phyloP scores from a whole-genome alignment of 768 basidiomycete genomes.

The Mycena venus region DNA sequence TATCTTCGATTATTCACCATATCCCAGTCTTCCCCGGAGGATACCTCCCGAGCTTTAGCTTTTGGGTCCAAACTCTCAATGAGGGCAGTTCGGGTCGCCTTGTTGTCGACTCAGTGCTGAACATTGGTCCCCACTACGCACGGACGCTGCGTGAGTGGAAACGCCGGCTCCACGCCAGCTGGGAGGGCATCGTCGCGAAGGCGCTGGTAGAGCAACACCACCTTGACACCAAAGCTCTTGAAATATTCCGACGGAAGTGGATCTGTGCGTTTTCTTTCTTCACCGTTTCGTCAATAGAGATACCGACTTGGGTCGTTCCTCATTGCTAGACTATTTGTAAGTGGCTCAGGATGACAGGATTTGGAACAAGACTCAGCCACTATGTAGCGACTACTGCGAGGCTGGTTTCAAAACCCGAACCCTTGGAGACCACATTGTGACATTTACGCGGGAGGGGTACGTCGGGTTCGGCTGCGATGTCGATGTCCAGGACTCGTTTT shows the following conservation, averaged over 20 bases:
- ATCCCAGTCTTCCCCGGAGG: conserved; percentile 70
- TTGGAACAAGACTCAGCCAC: background rate
- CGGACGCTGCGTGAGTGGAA: conserved; percentile 71
- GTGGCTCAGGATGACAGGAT: no score
- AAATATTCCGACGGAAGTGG: conserved; percentile 32
- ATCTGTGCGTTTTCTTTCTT: conserved; percentile 27
- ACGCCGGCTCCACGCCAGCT: conserved; percentile 57
- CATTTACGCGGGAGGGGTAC: conserved; percentile 34
- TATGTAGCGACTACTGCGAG: conserved; percentile 32
- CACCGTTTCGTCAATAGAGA: no score
- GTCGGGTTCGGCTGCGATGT: conserved; percentile 32
- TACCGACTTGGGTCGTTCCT: no score
- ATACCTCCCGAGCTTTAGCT: conserved; percentile 65
- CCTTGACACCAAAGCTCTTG: conserved; percentile 17
- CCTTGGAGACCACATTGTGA: conserved; percentile 34
- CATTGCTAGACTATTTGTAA: background rate
- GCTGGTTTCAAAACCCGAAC: conserved; percentile 35
- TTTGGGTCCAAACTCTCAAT: conserved; percentile 54
- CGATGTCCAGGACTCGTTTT: no score
- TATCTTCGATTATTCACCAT: no score
- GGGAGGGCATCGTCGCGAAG: conserved; percentile 57
- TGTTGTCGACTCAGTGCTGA: conserved; percentile 64
- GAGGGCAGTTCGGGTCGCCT: conserved; percentile 58
- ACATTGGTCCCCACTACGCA: conserved; percentile 74
- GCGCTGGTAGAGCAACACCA: conserved; percentile 58